These are phyloP conservation scores for Yarrowia osloensis DNA, from an alignment of 805 yeast species.

Conservation along the genomic window DNA sequence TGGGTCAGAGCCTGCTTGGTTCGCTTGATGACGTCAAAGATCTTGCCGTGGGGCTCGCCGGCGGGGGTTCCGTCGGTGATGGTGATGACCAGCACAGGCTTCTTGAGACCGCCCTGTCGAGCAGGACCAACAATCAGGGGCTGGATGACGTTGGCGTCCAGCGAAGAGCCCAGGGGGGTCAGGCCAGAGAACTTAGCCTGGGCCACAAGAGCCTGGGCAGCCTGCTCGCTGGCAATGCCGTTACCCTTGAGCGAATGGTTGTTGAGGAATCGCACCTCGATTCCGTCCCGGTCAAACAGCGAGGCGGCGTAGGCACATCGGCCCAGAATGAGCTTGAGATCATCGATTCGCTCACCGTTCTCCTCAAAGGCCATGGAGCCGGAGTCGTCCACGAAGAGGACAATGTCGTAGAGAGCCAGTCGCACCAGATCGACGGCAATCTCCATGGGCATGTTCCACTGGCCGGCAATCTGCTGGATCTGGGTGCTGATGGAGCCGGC, in stretches of 20 bases:
- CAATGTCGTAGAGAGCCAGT: conserved; percentile 41
- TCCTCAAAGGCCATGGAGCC: conserved; percentile 43
- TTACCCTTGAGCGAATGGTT: conserved; percentile 36
- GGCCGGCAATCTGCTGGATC: conserved; percentile 34
- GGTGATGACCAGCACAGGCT: conserved; percentile 40
- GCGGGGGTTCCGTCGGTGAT: conserved; percentile 43
- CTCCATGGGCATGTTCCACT: conserved; percentile 40
- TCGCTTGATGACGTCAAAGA: conserved; percentile 37
- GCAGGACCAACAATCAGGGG: conserved; percentile 39
- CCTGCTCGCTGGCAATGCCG: conserved; percentile 36
- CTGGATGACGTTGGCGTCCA: conserved; percentile 38
- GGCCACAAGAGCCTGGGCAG: conserved; percentile 36
- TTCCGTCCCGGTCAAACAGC: conserved; percentile 40
- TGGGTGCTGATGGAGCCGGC: conserved; percentile 36
- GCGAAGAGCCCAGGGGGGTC: conserved; percentile 40
- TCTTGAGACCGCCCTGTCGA: conserved; percentile 35
- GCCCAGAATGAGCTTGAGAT: conserved; percentile 39
- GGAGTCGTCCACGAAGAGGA: conserved; percentile 41
- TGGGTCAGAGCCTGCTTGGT: conserved; percentile 36
- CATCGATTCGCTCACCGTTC: conserved; percentile 42
- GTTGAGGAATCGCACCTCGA: conserved; percentile 42
- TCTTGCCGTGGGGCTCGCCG: conserved; percentile 38
- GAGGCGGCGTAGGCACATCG: conserved; percentile 41
- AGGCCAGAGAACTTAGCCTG: conserved; percentile 38
- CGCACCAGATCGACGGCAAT: conserved; percentile 40